Percentiles rank a stretch among this genome's conserved stretches.
Evolutionary conservation across 768 basidiomycete species (phyloP).

Genomic region (Lentinula lateritia): DNA sequence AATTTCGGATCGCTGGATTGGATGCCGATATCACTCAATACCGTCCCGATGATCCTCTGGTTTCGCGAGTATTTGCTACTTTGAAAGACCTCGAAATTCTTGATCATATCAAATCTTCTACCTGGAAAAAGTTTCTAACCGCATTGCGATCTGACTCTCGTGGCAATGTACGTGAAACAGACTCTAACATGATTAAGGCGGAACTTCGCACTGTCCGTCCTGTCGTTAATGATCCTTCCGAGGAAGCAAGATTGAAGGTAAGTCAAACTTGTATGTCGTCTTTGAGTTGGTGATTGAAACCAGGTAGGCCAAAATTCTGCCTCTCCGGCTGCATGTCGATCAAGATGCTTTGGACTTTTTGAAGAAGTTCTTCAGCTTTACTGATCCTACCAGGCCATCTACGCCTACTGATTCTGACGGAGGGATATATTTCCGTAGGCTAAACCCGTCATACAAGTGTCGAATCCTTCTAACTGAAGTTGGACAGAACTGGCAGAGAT

Average conservation of each 20-base stretch:
- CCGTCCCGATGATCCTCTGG: constrained; percentile 44
- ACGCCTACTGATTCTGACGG: constrained; percentile 30
- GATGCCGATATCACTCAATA: constrained; percentile 66
- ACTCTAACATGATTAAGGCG: constrained; percentile 88
- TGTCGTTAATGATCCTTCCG: constrained; percentile 54
- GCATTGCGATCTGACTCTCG: constrained; percentile 77
- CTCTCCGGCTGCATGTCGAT: constrained; percentile 89
- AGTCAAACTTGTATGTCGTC: constrained; percentile 21
- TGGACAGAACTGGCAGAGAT: constrained; percentile 84
- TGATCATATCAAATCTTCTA: constrained; percentile 97
- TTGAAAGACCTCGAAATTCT: constrained; percentile 81
- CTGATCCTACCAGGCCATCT: constrained; percentile 45
- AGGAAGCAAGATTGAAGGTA: constrained; percentile 78
- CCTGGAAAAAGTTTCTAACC: constrained; percentile 97
- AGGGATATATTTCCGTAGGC: constrained; percentile 73
- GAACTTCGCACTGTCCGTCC: constrained; percentile 76
- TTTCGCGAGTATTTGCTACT: constrained; percentile 62
- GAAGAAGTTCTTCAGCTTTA: constrained; percentile 93
- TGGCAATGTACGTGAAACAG: constrained; percentile 87
- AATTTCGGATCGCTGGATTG: constrained; percentile 67
- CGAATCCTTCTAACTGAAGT: background rate
- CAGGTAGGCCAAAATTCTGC: constrained; percentile 79
- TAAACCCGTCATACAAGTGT: background rate
- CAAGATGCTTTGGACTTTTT: constrained; percentile 98
- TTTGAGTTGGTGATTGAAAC: background rate